Base-by-base conservation (phyloP, 345 rosid genomes). In the Eucalyptus marginata region DNA sequence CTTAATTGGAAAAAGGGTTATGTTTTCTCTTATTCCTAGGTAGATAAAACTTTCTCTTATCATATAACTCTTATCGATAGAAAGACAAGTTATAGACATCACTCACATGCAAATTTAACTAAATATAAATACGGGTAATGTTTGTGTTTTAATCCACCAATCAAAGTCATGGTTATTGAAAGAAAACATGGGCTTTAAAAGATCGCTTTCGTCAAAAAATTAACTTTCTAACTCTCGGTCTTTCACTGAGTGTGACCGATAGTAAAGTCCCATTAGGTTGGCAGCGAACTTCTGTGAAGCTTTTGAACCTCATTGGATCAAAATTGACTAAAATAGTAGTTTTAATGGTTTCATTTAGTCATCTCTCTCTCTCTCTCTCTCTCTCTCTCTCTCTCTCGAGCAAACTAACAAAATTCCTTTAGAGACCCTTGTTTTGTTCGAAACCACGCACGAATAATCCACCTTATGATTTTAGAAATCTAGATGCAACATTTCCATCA, bases 1-100 rank as follows among this genome's bases (percentile, higher is more conserved):
- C 44, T 9, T 71, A 71, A 17, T 17, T 18, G 44, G 81, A 71
- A 33, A 33, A 71, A 33, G 44, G 40, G 24, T 17, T 33, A 71
- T 16, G 11, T 71, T 33, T 68, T 33, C 81, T 71, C 44, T 33
- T 17, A 33, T 71, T 71, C 25, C 44, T 33, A 71, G 25, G 5
- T 33, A 71, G 25, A 18, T 44, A 17, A 5, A 71, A 71, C 44
- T 71, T 71, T 7, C 24, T 33, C 81, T 18, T 8, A 33, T 33
- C 13, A 2, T 68, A 71, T 31, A 68, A 5, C 18, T 68, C 1
- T 31, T 0, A 68, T 68, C 3, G 0, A 16, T 17, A n/a, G 25
- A 18, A 33, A 71, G 33, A 17, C 24, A 71, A 71, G 25, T 8
- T 33, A 68, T 33, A 6, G 4, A 68, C 13, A 68, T 68, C 7